A percentile compares a stretch with the other conserved stretches of the same genome.
These are phyloP conservation scores for Aspergillus transmontanensis DNA, from an alignment of 2,329 filamentous ascomycete species.

Conservation along the genomic window DNA sequence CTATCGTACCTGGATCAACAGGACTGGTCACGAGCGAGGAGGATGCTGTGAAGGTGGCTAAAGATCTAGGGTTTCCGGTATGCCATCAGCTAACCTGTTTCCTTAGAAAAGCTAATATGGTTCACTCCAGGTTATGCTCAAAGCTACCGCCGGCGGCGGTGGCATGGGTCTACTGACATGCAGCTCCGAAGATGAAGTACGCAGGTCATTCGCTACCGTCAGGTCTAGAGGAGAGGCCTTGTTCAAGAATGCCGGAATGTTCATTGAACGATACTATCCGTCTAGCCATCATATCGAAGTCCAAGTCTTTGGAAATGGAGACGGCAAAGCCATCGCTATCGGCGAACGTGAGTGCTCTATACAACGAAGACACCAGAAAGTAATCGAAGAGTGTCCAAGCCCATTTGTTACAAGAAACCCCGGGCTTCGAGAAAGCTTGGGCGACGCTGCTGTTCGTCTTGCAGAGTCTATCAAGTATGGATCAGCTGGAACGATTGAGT, in stretches of 20 bases:
- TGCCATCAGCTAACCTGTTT: neutral
- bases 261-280: conserved; percentile 81
- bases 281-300: conserved; percentile 85
- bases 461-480: conserved; percentile 66
- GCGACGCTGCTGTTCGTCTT: conserved; percentile 70
- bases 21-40: conserved; percentile 52
- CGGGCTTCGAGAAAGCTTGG: conserved; percentile 65
- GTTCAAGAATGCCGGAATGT: conserved; percentile 81
- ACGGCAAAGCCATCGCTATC: conserved; percentile 77
- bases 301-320: conserved; percentile 82
- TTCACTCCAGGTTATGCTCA: conserved; percentile 64
- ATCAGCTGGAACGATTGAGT: conserved; percentile 89
- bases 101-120: conserved; percentile 3
- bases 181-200: conserved; percentile 67
- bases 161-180: conserved; percentile 86
- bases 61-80: conserved; percentile 54
- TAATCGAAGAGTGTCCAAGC: conserved; percentile 85
- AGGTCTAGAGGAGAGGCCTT: conserved; percentile 74
- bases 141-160: conserved; percentile 78
- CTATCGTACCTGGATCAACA: conserved; percentile 57
- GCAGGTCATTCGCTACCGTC: conserved; percentile 69
- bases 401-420: conserved; percentile 60
- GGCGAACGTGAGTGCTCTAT: conserved; percentile 88
- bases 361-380: conserved; percentile 85
- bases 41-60: conserved; percentile 49